phyloP scores from a whole-genome alignment of 2,329 filamentous ascomycete species.

The Clonostachys chloroleuca region DNA sequence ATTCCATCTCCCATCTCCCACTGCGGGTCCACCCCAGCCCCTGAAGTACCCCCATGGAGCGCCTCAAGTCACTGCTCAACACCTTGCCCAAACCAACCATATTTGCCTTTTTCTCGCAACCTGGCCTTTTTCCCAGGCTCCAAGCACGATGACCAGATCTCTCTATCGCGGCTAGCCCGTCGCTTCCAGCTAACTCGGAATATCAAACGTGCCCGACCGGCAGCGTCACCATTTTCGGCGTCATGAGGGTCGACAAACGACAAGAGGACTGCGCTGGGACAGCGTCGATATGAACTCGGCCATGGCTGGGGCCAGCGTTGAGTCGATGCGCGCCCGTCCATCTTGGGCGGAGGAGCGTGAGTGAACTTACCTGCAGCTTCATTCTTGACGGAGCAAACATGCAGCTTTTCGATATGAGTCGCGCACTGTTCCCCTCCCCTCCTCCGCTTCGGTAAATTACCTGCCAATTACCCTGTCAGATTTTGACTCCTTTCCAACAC shows the following conservation, averaged over 20 bases:
- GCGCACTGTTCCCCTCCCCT: not conserved
- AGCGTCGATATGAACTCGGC: no score
- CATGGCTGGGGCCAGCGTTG: no score
- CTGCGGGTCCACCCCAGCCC: constrained; percentile 21
- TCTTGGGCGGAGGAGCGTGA: no score
- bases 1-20: constrained; percentile 34
- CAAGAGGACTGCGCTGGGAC: no score
- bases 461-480: not conserved
- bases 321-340: no score
- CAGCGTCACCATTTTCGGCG: no score
- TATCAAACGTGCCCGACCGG: no score
- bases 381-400: no score
- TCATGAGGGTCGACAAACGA: no score
- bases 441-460: not conserved
- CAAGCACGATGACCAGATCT: not conserved
- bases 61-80: constrained; percentile 1
- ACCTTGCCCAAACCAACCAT: not conserved
- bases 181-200: no score
- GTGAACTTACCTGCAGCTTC: no score
- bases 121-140: not conserved
- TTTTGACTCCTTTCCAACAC: not conserved
- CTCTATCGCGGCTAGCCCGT: no score
- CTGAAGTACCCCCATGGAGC: constrained; percentile 25
- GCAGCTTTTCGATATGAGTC: not conserved
- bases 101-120: not conserved